These are phyloP conservation scores for Solanum virginianum DNA, from an alignment of 257 asterid genomes.

Conservation along the genomic window DNA sequence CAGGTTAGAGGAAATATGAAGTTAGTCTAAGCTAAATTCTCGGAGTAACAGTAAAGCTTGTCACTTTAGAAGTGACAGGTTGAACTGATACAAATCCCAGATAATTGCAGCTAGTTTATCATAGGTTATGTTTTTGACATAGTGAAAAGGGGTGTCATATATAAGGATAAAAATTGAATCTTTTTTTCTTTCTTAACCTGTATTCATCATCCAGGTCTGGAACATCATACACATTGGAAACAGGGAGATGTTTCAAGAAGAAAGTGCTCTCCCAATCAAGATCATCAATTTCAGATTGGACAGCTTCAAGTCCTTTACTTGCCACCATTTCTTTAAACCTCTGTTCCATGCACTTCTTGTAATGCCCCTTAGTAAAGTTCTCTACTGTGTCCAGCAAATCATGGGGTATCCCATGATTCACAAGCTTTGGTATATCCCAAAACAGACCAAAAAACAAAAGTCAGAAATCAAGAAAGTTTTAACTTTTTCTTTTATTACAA, in stretches of 20 bases:
- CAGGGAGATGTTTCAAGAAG: slow-evolving; percentile 50
- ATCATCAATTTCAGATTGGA: slow-evolving; percentile 35
- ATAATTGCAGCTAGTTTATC: neutral
- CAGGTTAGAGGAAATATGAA: neutral
- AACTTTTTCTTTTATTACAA: neutral
- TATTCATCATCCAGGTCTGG: slow-evolving; percentile 55
- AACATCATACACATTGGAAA: slow-evolving; percentile 43
- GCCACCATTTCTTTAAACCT: slow-evolving; percentile 60
- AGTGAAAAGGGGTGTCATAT: neutral
- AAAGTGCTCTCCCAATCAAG: slow-evolving; percentile 69
- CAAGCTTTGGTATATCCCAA: slow-evolving; percentile 8
- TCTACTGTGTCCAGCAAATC: slow-evolving; percentile 56
- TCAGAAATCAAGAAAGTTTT: neutral
- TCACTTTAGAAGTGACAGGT: neutral
- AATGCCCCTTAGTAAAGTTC: slow-evolving; percentile 49
- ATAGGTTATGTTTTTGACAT: neutral
- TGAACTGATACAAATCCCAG: slow-evolving; percentile 6
- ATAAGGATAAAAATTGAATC: neutral
- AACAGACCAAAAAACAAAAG: neutral
- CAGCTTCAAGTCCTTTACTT: slow-evolving; percentile 47
- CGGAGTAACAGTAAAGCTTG: neutral
- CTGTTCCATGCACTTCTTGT: slow-evolving; percentile 46
- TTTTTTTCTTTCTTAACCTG: slow-evolving; percentile 17
- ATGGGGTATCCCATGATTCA: slow-evolving; percentile 48
- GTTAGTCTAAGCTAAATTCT: neutral